A percentile compares a stretch with the other conserved stretches of the same genome.
These are phyloP conservation scores for Pseudogymnoascus sp. DNA, from an alignment of 2,329 filamentous ascomycete genomes.

Conservation along the genomic window DNA sequence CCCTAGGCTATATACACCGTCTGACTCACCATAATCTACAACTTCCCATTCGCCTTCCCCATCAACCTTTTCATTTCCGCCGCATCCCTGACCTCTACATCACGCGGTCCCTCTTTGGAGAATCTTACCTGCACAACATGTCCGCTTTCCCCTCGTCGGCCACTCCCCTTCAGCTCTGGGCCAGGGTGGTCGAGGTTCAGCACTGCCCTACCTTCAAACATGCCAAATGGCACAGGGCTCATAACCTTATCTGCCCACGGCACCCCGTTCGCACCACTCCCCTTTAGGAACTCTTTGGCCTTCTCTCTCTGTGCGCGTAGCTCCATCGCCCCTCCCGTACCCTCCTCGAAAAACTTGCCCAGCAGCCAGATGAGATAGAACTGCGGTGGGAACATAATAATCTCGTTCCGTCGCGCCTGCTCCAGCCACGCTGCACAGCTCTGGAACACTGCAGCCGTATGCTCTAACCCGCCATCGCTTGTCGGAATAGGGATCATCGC, in stretches of 20 bases:
- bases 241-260: constrained; percentile 54
- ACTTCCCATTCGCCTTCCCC: not conserved
- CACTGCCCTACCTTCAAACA: constrained; percentile 45
- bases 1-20: not conserved
- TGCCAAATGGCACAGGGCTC: constrained; percentile 36
- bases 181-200: constrained; percentile 51
- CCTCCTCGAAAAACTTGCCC: constrained; percentile 17
- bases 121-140: constrained; percentile 51
- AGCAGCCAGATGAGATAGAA: constrained; percentile 58
- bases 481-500: constrained; percentile 43
- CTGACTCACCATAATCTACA: not conserved
- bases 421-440: constrained; percentile 60
- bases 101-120: constrained; percentile 39
- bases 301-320: constrained; percentile 41
- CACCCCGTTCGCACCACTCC: constrained; percentile 33
- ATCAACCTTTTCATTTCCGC: not conserved
- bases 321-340: constrained; percentile 21
- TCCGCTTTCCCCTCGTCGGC: constrained; percentile 47
- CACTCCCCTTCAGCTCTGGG: constrained; percentile 40
- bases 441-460: constrained; percentile 71
- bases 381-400: constrained; percentile 88
- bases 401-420: constrained; percentile 51
- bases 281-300: constrained; percentile 45
- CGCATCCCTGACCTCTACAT: constrained; percentile 39
- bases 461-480: constrained; percentile 55